A percentile compares a stretch with the other conserved stretches of the same genome.
phyloP scores from a whole-genome alignment of 2,329 filamentous ascomycete species.

The Paraphaeosphaeria sporulosa region DNA sequence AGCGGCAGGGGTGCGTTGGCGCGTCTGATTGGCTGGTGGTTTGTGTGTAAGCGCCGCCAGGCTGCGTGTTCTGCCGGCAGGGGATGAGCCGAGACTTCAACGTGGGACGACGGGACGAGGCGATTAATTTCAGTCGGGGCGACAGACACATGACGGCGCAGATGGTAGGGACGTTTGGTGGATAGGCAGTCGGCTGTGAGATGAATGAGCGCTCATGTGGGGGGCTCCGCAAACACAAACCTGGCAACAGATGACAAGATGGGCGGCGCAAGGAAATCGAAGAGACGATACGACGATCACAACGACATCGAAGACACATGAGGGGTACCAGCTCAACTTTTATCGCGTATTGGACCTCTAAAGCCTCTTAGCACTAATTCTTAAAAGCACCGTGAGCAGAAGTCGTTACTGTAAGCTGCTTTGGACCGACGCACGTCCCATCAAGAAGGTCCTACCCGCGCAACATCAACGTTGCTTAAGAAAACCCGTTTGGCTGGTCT shows the following conservation, averaged over 20 bases:
- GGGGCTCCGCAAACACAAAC: not conserved
- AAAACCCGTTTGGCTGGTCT: no score
- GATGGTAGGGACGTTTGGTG: constrained; percentile 11
- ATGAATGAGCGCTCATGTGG: not conserved
- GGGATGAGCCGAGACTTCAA: constrained; percentile 20
- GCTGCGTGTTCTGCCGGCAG: constrained; percentile 32
- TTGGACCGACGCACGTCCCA: no score
- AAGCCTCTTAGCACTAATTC: no score
- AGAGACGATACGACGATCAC: not conserved
- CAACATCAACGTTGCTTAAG: no score
- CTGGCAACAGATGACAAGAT: no score
- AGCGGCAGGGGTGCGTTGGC: constrained; percentile 25
- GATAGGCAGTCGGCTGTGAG: not conserved
- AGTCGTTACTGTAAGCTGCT: no score
- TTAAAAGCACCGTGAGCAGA: no score
- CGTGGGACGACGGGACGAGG: constrained; percentile 18
- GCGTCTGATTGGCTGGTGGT: constrained; percentile 33
- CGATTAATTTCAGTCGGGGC: constrained; percentile 11
- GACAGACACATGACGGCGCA: constrained; percentile 23
- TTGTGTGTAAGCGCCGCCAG: constrained; percentile 38
- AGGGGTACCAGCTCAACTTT: no score
- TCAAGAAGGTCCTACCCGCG: no score
- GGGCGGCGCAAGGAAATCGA: no score
- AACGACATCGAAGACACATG: not conserved
- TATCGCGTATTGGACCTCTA: no score